phyloP scores from a whole-genome alignment of 139 green algal genomes.

The Haematococcus sp. region DNA sequence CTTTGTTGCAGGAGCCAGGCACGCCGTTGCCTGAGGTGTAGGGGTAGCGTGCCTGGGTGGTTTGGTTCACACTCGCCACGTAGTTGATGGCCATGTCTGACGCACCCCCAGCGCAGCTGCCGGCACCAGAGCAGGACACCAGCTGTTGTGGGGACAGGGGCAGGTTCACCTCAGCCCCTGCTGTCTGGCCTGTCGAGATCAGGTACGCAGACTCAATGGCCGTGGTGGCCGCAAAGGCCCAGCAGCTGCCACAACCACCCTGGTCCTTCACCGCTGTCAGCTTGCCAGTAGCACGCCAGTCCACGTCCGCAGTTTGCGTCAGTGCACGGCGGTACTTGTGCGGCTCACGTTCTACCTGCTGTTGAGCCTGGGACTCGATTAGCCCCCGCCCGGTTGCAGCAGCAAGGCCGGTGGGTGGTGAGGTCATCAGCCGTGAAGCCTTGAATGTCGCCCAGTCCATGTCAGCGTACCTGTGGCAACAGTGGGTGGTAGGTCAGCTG shows the following conservation, averaged over 20 bases:
- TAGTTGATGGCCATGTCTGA: not conserved
- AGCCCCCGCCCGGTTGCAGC: too few species aligned
- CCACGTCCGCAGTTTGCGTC: not conserved
- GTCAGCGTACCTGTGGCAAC: too few species aligned
- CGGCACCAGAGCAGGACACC: constrained; percentile 7
- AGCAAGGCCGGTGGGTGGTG: too few species aligned
- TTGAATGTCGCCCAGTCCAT: too few species aligned
- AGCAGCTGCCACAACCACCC: constrained; percentile 24
- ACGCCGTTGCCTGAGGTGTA: too few species aligned
- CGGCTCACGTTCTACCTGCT: too few species aligned
- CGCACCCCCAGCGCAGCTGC: not conserved
- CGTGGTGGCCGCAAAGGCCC: constrained; percentile 19
- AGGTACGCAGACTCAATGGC: constrained; percentile 23
- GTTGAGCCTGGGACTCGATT: too few species aligned
- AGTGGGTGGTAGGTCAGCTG: too few species aligned
- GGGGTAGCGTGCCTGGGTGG: not conserved
- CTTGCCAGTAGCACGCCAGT: not conserved
- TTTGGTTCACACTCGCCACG: not conserved
- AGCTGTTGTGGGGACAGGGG: constrained; percentile 21
- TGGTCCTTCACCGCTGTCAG: constrained; percentile 1
- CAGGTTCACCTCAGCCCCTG: not conserved
- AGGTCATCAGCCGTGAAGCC: too few species aligned
- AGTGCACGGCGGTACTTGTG: not conserved
- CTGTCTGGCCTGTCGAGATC: constrained; percentile 12
- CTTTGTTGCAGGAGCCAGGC: too few species aligned